Evolutionary conservation across 768 basidiomycete genomes (phyloP), one percentile per base, ranked within the genome.

Genomic region (Hericium coralloides): DNA sequence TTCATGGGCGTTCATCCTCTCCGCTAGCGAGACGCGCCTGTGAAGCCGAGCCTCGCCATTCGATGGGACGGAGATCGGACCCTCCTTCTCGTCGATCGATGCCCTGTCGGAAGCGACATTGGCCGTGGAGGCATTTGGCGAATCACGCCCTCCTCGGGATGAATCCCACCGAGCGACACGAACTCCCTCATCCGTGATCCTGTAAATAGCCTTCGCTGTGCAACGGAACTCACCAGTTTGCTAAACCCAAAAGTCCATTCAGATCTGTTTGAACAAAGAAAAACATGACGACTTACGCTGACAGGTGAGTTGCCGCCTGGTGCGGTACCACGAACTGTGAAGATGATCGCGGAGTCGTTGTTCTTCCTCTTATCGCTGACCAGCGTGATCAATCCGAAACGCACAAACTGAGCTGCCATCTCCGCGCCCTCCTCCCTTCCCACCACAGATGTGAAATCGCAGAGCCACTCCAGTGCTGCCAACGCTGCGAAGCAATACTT

Each of bases 401-500:
- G 85, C 49, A 98, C 94, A 65, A 98, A 98, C 69, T 98, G 97
- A 4, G 95, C 97, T 2, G 92, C 88, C 83, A 98, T 89, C 76
- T 99, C 97, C 12, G 93, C 92, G 0, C 93, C 95, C 70, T 98
- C 97, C 66, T 99, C 97, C 53, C 92, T 78, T 22, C 94, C 94
- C 37, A 94, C 92, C 37, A 95, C 92, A 1, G 95, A 97, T 0
- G 97, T 93, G 64, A 93, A 97, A 70, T 99, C 97, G 68, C 92
- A 89, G 41, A 99, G 82, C 97, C 97, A 99, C 71, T 98, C 95
- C 55, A 98, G 76, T 0, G 91, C 94, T 48, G 81, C 81, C 54
- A 92, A 83, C 22, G 97, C 94, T 26, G 84, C 75, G 68, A 99
- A 98, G 64, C 90, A 91, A 66, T 83, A 76, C 63, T 81, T 84